Evolutionary conservation across 768 basidiomycete species (phyloP).

Genomic region (Vararia minispora): DNA sequence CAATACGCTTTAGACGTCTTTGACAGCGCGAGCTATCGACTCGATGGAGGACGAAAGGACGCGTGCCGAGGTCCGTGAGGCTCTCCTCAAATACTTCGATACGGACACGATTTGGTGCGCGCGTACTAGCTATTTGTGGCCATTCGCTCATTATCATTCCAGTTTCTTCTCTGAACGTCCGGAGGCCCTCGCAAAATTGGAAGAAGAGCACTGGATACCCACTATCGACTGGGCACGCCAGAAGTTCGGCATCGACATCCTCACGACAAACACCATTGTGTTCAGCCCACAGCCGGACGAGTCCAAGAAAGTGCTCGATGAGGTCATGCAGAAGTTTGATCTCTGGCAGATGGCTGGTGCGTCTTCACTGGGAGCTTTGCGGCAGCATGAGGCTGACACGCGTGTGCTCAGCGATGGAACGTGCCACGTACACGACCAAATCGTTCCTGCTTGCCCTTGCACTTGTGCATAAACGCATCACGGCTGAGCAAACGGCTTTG

Average conservation of each 20-base stretch:
- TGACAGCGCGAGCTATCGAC: slow-evolving; percentile 87
- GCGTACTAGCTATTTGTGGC: too few species aligned
- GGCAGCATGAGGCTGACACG: neutral
- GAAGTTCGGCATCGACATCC: slow-evolving; percentile 56
- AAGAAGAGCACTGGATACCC: slow-evolving; percentile 82
- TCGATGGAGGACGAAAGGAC: slow-evolving; percentile 45
- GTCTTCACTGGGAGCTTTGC: slow-evolving; percentile 18
- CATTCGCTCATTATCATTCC: slow-evolving; percentile 5
- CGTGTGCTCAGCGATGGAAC: slow-evolving; percentile 67
- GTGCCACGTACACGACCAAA: slow-evolving; percentile 81
- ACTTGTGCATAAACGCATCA: slow-evolving; percentile 63
- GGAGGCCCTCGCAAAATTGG: slow-evolving; percentile 61
- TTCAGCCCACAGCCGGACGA: slow-evolving; percentile 57
- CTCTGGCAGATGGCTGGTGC: slow-evolving; percentile 84
- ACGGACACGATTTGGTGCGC: slow-evolving; percentile 86
- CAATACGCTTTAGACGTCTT: slow-evolving; percentile 55
- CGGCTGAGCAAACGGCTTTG: slow-evolving; percentile 73
- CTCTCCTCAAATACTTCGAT: slow-evolving; percentile 76
- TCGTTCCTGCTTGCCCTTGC: slow-evolving; percentile 85
- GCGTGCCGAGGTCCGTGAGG: slow-evolving; percentile 49
- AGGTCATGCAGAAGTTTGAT: slow-evolving; percentile 53
- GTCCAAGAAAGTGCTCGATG: slow-evolving; percentile 48
- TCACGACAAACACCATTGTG: slow-evolving; percentile 61
- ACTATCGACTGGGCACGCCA: slow-evolving; percentile 67
- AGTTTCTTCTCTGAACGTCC: slow-evolving; percentile 83